Evolutionary conservation across 2,329 filamentous ascomycete genomes (phyloP), one percentile per base, ranked within the genome.

Genomic region (Metarhizium brunneum): DNA sequence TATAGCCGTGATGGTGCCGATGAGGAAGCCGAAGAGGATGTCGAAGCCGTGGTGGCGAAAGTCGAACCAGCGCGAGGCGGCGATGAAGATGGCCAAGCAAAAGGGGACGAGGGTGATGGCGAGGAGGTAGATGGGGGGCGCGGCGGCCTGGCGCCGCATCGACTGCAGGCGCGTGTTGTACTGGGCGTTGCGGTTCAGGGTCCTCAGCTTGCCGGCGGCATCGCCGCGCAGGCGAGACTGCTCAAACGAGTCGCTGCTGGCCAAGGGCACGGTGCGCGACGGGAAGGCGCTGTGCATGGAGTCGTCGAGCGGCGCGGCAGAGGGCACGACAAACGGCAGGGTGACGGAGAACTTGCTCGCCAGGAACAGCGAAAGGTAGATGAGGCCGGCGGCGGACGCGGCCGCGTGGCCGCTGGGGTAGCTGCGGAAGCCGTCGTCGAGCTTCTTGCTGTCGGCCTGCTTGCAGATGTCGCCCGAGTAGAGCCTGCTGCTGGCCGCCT

Each of bases 1-100:
- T 67, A 85, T 85, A 20, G 88, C 82, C 42, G 82, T 82, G 48
- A 84, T 71, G 14, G 86, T 79, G 8, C 92, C 92, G 59, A 96
- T 87, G 13, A 88, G 61, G 55, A 86, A 87, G n/a, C 92, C 92
- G 59, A 88, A 90, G 2, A 96, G 72, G 61, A 96, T 88, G 61
- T 97, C 92, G 68, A 96, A 92, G n/a, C 86, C 91, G 68, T 92
- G 88, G 69, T 97, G 92, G 43, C 89, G 84, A 73, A 86, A 95
- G 69, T 96, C 86, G 57, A 86, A 91, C 81, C 87, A 97, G 11
- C 92, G 87, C 1, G 90, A 92, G 32, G 85, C 83, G n/a, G 86
- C 80, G 59, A 96, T 87, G 73, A 91, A 96, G 59, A 91, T 81
- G 5, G 91, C 87, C 1, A 82, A 75, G 56, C 84, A 86, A 60